Percentiles rank a stretch among this genome's conserved stretches.
phyloP scores from a whole-genome alignment of 495 filamentous ascomycete species.

The Tuber brumale region DNA sequence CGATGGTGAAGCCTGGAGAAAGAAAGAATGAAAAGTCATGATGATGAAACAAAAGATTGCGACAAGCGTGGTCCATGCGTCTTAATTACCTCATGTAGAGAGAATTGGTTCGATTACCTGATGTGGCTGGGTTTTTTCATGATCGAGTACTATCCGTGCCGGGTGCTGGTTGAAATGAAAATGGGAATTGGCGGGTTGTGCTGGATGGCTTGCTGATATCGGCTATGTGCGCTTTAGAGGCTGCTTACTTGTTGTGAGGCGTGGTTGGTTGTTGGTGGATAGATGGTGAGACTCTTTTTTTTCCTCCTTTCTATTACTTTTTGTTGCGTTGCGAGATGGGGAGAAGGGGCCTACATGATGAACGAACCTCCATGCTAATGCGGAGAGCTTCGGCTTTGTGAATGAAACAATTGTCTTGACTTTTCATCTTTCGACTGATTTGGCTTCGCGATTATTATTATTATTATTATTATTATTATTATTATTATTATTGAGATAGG shows the following conservation, averaged over 20 bases:
- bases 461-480: slow-evolving; percentile 18
- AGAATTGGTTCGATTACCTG: slow-evolving; percentile 53
- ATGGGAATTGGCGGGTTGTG: neutral
- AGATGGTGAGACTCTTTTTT: slow-evolving; percentile 30
- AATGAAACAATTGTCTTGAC: slow-evolving; percentile 62
- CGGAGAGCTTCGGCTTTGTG: slow-evolving; percentile 67
- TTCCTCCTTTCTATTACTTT: slow-evolving; percentile 29
- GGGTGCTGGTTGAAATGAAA: neutral
- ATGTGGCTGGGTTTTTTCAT: slow-evolving; percentile 13
- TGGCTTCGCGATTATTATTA: slow-evolving; percentile 35
- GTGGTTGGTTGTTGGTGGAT: slow-evolving; percentile 18
- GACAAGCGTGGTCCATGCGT: neutral
- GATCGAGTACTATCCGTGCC: neutral
- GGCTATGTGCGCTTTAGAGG: neutral
- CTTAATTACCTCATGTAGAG: slow-evolving; percentile 47
- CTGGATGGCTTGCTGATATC: neutral
- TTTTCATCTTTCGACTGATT: slow-evolving; percentile 99
- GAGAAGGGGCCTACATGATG: slow-evolving; percentile 55
- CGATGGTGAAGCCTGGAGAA: neutral
- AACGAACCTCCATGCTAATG: slow-evolving; percentile 81
- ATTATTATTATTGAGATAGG: slow-evolving; percentile 12
- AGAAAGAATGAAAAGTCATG: neutral
- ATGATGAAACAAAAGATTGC: neutral
- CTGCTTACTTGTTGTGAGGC: neutral
- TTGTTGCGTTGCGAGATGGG: slow-evolving; percentile 10